Evolutionary conservation across 1,139 yeast genomes (phyloP), one percentile per base, ranked within the genome.

Genomic region (Yamadazyma diddensiae): DNA sequence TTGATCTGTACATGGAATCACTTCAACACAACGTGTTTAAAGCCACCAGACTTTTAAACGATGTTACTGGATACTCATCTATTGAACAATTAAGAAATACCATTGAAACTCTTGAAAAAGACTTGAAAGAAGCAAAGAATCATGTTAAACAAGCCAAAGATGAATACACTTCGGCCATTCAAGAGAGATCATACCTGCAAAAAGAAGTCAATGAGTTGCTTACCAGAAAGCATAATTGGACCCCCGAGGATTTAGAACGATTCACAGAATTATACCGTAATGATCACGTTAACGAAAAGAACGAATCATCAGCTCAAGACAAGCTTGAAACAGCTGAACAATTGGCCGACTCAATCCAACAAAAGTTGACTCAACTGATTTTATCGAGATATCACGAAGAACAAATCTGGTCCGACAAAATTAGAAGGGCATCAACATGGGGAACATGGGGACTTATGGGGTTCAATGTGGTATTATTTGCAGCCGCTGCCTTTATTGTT

Each of bases 331-430:
- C 64, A 9, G 71, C 80, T 2, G 98, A 94, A 47, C 58, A 55
- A 14, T 56, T 55, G 33, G 85, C 83, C 24, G 97, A 90, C 39
- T 78, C 79, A 3, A 59, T 82, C 6, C 94, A 84, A 45, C 70
- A 77, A 28, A 75, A 73, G 39, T 61, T 90, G 29, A 81, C 90
- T 5, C 80, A 80, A 40, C 81, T 86, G 46, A 92, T 94, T 21
- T 67, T 90, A 47, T 79, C 92, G 1, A 64, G 97, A 44, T 94
- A 94, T 50, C 96, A 92, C 43, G 98, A 94, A 52, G 99, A 94
- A 50, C 98, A 94, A 58, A 80, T 92, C 4, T 94, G 98, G 98
- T 86, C 96, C 4, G 98, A 94, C 58, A 90, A 90, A 56, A 92
- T 92, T 39, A 67, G 98, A 42, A 72, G 94, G 40, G 88, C 95